phyloP scores from a whole-genome alignment of 441 rosid genomes.

The Pelargonium australe region DNA sequence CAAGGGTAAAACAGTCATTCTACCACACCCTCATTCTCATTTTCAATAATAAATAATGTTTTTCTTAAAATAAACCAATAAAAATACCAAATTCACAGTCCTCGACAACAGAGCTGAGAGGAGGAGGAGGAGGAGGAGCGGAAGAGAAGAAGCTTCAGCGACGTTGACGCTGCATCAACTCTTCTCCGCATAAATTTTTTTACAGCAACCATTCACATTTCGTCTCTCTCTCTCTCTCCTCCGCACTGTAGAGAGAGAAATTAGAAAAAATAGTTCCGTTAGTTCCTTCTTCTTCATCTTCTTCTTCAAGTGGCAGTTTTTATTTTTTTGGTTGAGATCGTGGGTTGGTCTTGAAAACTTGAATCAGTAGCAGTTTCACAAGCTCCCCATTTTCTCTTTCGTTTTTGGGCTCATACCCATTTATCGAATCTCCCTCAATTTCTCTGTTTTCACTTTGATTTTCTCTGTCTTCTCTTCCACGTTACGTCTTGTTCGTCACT shows the following conservation, averaged over 20 bases:
- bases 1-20: neutral
- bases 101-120: neutral
- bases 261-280: neutral
- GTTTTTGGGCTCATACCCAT: neutral
- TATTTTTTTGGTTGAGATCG: neutral
- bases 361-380: neutral
- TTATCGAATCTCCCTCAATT: neutral
- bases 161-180: neutral
- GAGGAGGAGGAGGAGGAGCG: neutral
- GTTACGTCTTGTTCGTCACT: neutral
- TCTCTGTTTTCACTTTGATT: neutral
- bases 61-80: neutral
- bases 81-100: neutral
- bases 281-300: too few relatives aligned
- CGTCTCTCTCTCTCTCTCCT: constrained; percentile 1
- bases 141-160: neutral
- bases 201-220: neutral
- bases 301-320: too few relatives aligned
- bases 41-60: neutral
- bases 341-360: constrained; percentile 3
- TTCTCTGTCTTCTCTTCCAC: neutral
- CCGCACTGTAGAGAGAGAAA: constrained; percentile 1
- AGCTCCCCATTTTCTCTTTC: neutral
- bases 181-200: neutral
- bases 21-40: neutral